Evolutionary conservation across 202 grass and related monocot species (phyloP), one percentile per base, ranked within the genome.

Genomic region (Setaria viridis): DNA sequence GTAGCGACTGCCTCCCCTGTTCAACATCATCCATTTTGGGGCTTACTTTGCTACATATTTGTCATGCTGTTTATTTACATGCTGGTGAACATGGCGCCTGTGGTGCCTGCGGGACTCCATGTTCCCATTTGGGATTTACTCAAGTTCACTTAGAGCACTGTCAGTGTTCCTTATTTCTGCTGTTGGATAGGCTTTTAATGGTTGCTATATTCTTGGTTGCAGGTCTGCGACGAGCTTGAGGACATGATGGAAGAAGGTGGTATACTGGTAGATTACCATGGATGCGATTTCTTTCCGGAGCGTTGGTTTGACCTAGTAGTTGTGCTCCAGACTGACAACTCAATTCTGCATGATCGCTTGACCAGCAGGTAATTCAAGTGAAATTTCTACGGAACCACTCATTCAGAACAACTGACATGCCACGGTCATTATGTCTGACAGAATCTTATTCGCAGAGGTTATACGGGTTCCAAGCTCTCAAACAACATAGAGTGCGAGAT

Each of bases 401-500:
- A 25, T 72, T 41, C 51, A 11, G 49, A 84, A 47, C 45, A 42
- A 57, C 11, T 15, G 13, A 76, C 74, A 29, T 75, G 51, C 2
- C 64, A 43, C 42, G 1, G 42, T 70, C 78, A 58, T 29, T 75
- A 45, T 21, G n/a, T 79, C 15, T 82, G 70, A 82, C 11, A 62
- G 59, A 35, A 45, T 69, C 57, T 41, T 54, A 56, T 37, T 62
- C 16, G 6, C 84, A 98, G 95, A 85, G 95, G 95, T 17, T 98
- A 98, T 54, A 88, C 77, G 86, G 95, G 95, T 78, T 85, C 93
- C 12, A 98, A 98, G 84, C 91, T 98, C 51, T 89, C 89, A 25
- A 95, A 98, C 81, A 95, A 98, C 75, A 95, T 98, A 57, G 93
- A 98, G 79, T 95, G 95, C 17, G 95, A 98, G 83, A 98, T 98